A percentile compares a stretch with the other conserved stretches of the same genome.
These are phyloP conservation scores for Staphylotrichum longicolle DNA, from an alignment of 495 filamentous ascomycete genomes.

Conservation along the genomic window DNA sequence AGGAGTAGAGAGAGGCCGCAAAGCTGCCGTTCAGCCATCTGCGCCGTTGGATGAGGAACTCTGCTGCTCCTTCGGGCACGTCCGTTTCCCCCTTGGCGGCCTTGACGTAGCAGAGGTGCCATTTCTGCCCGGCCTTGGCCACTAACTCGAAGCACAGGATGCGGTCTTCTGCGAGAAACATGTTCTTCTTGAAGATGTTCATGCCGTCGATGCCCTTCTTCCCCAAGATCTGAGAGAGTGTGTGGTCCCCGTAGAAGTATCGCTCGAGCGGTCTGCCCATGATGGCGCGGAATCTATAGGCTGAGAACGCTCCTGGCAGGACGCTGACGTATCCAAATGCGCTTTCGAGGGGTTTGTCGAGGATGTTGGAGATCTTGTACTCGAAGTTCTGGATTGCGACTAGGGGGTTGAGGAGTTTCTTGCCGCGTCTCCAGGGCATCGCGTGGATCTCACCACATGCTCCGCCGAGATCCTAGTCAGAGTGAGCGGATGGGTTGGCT, in stretches of 20 bases:
- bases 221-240: slow-evolving; percentile 85
- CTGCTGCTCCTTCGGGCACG: slow-evolving; percentile 91
- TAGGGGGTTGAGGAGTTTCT: slow-evolving; percentile 87
- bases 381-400: slow-evolving; percentile 98
- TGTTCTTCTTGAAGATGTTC: slow-evolving; percentile 99
- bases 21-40: slow-evolving; percentile 99
- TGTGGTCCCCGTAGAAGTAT: slow-evolving; percentile 99
- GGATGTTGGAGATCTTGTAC: slow-evolving; percentile 99
- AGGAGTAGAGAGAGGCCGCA: slow-evolving; percentile 90
- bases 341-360: slow-evolving; percentile 95
- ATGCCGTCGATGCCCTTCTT: slow-evolving; percentile 99
- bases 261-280: slow-evolving; percentile 96
- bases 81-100: slow-evolving; percentile 98
- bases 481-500: no score
- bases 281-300: slow-evolving; percentile 95
- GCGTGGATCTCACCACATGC: slow-evolving; percentile 99
- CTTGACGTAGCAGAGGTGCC: slow-evolving; percentile 98
- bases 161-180: slow-evolving; percentile 99
- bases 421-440: slow-evolving; percentile 91
- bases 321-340: slow-evolving; percentile 98
- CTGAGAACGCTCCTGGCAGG: slow-evolving; percentile 96
- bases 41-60: slow-evolving; percentile 96
- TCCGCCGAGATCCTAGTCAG: slow-evolving; percentile 67
- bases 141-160: slow-evolving; percentile 99
- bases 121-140: slow-evolving; percentile 96